A percentile compares a stretch with the other conserved stretches of the same genome.
These are phyloP conservation scores for Salix udensis DNA, from an alignment of 345 rosid genomes.

Conservation along the genomic window DNA sequence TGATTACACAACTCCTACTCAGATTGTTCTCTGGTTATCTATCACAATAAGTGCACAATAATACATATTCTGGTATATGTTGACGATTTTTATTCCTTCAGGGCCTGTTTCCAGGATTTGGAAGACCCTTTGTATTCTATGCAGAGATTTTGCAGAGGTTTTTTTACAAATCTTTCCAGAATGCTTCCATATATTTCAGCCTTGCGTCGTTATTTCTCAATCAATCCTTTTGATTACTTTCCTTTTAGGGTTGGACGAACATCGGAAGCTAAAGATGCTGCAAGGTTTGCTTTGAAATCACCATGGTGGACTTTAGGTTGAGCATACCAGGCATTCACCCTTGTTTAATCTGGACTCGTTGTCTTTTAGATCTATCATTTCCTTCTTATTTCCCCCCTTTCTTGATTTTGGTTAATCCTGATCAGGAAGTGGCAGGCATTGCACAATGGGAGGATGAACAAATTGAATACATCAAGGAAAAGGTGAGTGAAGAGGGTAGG, in stretches of 20 bases:
- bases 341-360: not conserved
- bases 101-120: constrained; percentile 85
- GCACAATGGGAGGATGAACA: constrained; percentile 95
- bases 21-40: too few relatives aligned
- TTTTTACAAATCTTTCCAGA: constrained; percentile 36
- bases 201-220: constrained; percentile 7
- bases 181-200: not conserved
- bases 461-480: constrained; percentile 77
- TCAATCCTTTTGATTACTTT: constrained; percentile 9
- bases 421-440: constrained; percentile 63
- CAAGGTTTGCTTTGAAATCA: constrained; percentile 77
- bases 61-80: too few relatives aligned
- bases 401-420: not conserved
- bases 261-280: constrained; percentile 84
- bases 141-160: constrained; percentile 67
- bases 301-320: constrained; percentile 97
- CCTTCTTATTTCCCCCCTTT: not conserved
- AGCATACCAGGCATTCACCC: constrained; percentile 50
- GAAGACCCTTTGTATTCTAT: constrained; percentile 80
- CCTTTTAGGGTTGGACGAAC: constrained; percentile 56
- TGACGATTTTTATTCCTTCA: too few relatives aligned
- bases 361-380: not conserved
- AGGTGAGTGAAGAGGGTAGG: constrained; percentile 73
- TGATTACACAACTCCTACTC: too few relatives aligned
- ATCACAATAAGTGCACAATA: too few relatives aligned